phyloP scores from a whole-genome alignment of 495 filamentous ascomycete species.

The Lophiotrema nucula region DNA sequence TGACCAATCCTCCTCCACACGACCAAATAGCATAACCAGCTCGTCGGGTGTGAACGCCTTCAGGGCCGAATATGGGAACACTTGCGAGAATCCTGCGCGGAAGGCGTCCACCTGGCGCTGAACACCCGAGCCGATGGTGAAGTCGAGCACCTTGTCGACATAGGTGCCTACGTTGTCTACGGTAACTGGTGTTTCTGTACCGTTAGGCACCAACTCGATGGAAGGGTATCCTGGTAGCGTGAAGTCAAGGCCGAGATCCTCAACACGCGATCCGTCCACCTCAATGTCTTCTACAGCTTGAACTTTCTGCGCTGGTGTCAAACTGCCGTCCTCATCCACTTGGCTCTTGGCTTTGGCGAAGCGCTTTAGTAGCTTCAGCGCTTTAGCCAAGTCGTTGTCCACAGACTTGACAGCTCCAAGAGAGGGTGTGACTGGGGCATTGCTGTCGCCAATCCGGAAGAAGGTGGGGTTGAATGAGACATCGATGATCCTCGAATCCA shows the following conservation, averaged over 20 bases:
- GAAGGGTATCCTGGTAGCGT: conserved; percentile 93
- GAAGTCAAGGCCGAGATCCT: conserved; percentile 89
- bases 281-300: conserved; percentile 64
- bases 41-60: conserved; percentile 95
- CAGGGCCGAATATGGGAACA: conserved; percentile 91
- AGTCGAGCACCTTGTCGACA: conserved; percentile 84
- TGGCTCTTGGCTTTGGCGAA: conserved; percentile 79
- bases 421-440: conserved; percentile 73
- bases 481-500: conserved; percentile 97
- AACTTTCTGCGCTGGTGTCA: conserved; percentile 67
- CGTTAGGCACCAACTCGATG: conserved; percentile 78
- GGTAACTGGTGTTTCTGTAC: conserved; percentile 69
- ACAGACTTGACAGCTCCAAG: conserved; percentile 90
- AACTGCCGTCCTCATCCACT: conserved; percentile 65
- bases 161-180: conserved; percentile 89
- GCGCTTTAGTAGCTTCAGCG: conserved; percentile 82
- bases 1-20: conserved; percentile 94
- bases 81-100: conserved; percentile 85
- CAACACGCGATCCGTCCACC: conserved; percentile 71
- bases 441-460: conserved; percentile 85
- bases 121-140: conserved; percentile 85
- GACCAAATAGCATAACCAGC: conserved; percentile 93
- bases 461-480: conserved; percentile 97
- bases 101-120: conserved; percentile 89
- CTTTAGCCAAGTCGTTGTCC: conserved; percentile 80